Conservation (phyloP, 768 basidiomycete genomes). For the Lactifluus echinatus region DNA sequence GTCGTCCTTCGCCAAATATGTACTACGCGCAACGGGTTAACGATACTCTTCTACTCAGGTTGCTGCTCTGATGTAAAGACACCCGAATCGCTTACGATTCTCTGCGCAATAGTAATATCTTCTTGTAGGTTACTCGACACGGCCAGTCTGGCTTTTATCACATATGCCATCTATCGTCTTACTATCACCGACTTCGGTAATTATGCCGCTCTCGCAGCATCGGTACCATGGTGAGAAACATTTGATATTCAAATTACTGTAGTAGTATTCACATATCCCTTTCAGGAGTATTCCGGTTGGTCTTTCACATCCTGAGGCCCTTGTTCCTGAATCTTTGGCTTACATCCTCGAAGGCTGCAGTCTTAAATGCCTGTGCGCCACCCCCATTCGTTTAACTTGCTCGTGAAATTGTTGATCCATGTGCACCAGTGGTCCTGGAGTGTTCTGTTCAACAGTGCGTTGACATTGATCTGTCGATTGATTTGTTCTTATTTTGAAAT, state of each 20-base stretch:
- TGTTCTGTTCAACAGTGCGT: background rate
- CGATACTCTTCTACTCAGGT: background rate
- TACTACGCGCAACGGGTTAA: background rate
- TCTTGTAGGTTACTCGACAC: background rate
- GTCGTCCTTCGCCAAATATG: background rate
- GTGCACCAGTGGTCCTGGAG: background rate
- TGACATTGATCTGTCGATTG: background rate
- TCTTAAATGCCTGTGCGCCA: background rate
- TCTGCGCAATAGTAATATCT: background rate
- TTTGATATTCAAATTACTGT: background rate
- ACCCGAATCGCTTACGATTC: background rate
- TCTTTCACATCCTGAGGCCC: background rate
- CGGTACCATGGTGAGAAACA: background rate
- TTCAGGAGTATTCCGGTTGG: background rate
- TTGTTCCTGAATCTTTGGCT: background rate
- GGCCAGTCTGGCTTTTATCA: background rate
- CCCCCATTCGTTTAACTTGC: background rate
- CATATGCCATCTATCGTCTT: background rate
- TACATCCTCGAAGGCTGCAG: background rate
- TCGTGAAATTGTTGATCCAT: background rate
- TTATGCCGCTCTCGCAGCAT: background rate
- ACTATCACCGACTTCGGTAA: background rate
- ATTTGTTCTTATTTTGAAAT: background rate
- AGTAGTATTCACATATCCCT: background rate
- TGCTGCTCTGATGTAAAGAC: background rate